Evolutionary conservation across 2,329 filamentous ascomycete genomes (phyloP), one percentile per base, ranked within the genome.

Genomic region (Xylogone sp.): DNA sequence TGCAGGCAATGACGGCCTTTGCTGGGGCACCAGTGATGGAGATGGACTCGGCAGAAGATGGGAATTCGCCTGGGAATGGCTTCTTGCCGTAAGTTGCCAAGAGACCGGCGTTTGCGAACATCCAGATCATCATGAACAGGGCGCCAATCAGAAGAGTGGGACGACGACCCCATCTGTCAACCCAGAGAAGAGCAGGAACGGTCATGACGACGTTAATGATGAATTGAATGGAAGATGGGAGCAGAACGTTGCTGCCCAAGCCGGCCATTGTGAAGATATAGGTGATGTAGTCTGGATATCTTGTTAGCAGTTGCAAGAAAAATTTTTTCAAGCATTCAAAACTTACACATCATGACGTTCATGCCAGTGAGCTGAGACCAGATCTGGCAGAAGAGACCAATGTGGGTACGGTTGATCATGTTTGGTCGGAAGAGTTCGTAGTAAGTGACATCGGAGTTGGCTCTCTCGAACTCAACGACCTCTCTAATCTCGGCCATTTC

Each of bases 131-230:
- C 52, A 54, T 54, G 48, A 50, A 39, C 5, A 39, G 46, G 13
- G 46, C 79, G 46, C 86, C 87, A 21, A 83, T 63, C n/a, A 90
- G 72, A 31, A 90, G 74, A 3, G 85, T 81, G 1, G 73, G 74
- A 42, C 87, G 87, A 56, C 88, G 87, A 45, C 89, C 89, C 83
- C 86, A 89, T 50, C 77, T 75, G 59, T 94, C 88, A 60, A 92
- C 79, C 72, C 75, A 92, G 51, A 92, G 69, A 21, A 93, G 76
- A 1, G 88, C 88, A 0, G 87, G 86, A 2, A 92, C 66, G 0
- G 89, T 93, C 83, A 90, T 88, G 48, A 84, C 54, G 1, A 93
- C 88, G 66, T 92, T 92, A 73, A 93, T 89, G 60, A 91, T 76
- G 65, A 88, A 89, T 63, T 88, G 83, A 56, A 89, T 88, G 9